Evolutionary conservation across 2,329 filamentous ascomycete species (phyloP).

Genomic region (Hansfordia pulvinata): DNA sequence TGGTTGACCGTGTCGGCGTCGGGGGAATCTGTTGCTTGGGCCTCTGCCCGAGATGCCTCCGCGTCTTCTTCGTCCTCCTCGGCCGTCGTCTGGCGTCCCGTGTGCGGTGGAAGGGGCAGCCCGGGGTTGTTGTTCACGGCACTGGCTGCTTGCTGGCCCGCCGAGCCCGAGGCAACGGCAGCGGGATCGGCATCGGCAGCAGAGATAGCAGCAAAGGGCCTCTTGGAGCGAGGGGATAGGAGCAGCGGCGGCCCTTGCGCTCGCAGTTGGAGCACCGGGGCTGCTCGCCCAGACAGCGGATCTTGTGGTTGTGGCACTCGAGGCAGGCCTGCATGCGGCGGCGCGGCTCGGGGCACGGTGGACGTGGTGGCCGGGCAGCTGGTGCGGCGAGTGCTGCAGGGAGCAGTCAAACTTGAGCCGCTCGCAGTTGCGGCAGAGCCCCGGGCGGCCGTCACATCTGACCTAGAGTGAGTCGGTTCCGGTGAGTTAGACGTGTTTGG

Average conservation of each 20-base stretch:
- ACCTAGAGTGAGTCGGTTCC: not conserved
- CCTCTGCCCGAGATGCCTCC: no score
- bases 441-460: slow-evolving; percentile 16
- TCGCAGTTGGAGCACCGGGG: slow-evolving; percentile 15
- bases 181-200: no score
- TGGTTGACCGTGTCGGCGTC: slow-evolving; percentile 7
- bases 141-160: not conserved
- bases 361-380: slow-evolving; percentile 9
- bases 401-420: slow-evolving; percentile 20
- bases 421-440: slow-evolving; percentile 18
- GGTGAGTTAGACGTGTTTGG: not conserved
- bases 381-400: slow-evolving; percentile 13
- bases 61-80: not conserved
- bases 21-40: no score
- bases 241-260: slow-evolving; percentile 11
- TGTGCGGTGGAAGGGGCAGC: no score
- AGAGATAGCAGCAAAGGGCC: no score
- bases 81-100: not conserved
- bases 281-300: slow-evolving; percentile 15
- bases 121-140: no score
- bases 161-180: not conserved
- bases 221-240: slow-evolving; percentile 10
- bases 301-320: slow-evolving; percentile 15
- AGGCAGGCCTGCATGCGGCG: slow-evolving; percentile 17
- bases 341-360: slow-evolving; percentile 12